A percentile compares a stretch with the other conserved stretches of the same genome.
Conservation (phyloP, 2,329 filamentous ascomycete species). For the Colletotrichum higginsianum region DNA sequence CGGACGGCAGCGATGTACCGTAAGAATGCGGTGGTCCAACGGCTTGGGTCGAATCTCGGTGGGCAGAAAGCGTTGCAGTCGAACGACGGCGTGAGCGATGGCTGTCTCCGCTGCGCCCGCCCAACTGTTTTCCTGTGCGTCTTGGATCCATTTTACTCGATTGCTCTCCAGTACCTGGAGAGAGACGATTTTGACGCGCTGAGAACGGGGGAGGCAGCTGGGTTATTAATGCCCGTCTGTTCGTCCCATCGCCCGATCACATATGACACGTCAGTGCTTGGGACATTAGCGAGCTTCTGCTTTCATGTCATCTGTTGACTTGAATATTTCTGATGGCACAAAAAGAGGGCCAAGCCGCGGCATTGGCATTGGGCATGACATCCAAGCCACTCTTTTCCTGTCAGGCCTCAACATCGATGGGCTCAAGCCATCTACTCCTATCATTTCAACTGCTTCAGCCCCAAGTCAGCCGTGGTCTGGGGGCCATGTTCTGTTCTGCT, state of each 20-base stretch:
- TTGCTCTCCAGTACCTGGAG: not conserved
- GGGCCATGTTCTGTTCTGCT: not conserved
- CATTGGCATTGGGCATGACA: not conserved
- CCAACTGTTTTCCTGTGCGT: not conserved
- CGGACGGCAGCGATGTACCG: not conserved
- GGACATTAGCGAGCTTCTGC: too few species aligned
- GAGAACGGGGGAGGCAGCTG: not conserved
- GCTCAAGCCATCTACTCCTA: not conserved
- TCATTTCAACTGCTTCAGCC: not conserved
- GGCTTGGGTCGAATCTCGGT: not conserved
- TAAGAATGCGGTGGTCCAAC: not conserved
- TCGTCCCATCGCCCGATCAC: not conserved
- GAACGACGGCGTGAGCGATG: not conserved
- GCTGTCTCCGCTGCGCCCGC: not conserved
- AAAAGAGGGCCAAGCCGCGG: not conserved
- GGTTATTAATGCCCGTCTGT: not conserved
- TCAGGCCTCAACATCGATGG: not conserved
- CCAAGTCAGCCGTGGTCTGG: not conserved
- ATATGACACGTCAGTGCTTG: not conserved
- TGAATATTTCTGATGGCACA: not conserved
- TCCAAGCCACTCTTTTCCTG: not conserved
- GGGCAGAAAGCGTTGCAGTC: not conserved
- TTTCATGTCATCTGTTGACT: not conserved
- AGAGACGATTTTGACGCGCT: not conserved
- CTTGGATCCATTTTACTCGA: not conserved